Evolutionary conservation across 2,329 filamentous ascomycete genomes (phyloP).

Genomic region (Thielaviopsis musarum): DNA sequence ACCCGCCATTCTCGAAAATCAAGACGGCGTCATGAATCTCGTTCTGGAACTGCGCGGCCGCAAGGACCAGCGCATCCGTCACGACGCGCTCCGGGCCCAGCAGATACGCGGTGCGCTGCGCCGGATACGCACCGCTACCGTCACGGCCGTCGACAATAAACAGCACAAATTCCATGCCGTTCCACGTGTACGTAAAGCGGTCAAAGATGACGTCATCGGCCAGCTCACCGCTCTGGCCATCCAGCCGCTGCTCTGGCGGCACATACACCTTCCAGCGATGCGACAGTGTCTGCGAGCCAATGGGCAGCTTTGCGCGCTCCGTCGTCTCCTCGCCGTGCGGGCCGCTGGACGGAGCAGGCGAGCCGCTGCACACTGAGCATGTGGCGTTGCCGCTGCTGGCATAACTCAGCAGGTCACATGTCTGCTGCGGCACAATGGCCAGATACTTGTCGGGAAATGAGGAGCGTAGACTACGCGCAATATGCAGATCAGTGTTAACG

Average conservation of each 20-base stretch:
- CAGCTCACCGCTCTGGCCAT: constrained; percentile 22
- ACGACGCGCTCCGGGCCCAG: constrained; percentile 19
- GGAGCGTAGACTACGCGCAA: constrained; percentile 23
- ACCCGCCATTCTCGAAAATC: constrained; percentile 46
- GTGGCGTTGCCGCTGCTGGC: constrained; percentile 24
- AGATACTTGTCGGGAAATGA: constrained; percentile 28
- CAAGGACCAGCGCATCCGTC: constrained; percentile 35
- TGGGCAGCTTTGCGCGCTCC: neutral
- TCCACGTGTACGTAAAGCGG: constrained; percentile 28
- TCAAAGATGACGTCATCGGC: constrained; percentile 20
- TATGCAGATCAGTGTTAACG: constrained; percentile 26
- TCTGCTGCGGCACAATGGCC: constrained; percentile 20
- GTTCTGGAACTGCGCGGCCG: constrained; percentile 35
- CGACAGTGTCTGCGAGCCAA: constrained; percentile 14
- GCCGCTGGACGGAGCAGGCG: neutral
- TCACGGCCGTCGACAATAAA: constrained; percentile 28
- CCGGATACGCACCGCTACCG: constrained; percentile 19
- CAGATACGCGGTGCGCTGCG: constrained; percentile 23
- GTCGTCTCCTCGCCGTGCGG: neutral
- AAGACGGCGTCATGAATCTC: constrained; percentile 47
- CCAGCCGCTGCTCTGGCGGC: constrained; percentile 25
- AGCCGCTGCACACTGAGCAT: neutral
- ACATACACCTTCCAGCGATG: constrained; percentile 24
- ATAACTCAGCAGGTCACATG: constrained; percentile 25
- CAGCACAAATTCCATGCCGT: constrained; percentile 25